Percentiles rank a stretch among this genome's conserved stretches.
These are phyloP conservation scores for Protostelium mycophagum DNA, from an alignment of 78 protist species.

Conservation along the genomic window DNA sequence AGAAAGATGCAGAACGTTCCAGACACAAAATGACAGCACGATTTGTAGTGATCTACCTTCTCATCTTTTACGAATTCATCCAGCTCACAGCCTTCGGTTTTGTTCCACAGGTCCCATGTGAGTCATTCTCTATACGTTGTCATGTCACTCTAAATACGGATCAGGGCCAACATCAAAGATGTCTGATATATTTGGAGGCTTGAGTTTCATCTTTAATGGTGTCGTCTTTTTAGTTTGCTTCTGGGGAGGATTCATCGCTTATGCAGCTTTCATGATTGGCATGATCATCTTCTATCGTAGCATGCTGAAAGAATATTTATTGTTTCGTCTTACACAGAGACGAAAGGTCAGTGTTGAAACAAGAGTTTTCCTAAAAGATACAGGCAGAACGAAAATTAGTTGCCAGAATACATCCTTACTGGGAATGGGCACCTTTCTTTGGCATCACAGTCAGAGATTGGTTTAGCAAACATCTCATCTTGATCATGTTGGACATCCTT, in stretches of 20 bases:
- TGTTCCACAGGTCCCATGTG: background rate
- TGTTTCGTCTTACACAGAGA: background rate
- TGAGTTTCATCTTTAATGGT: background rate
- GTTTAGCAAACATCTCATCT: background rate
- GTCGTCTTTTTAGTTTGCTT: background rate
- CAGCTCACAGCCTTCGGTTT: background rate
- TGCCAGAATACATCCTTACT: background rate
- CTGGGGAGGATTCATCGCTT: background rate
- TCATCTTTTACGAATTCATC: background rate
- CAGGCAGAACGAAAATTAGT: background rate
- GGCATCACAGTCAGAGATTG: background rate
- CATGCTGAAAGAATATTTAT: background rate
- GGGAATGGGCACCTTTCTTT: background rate
- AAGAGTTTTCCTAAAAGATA: background rate
- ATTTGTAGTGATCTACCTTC: background rate
- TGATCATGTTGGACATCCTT: background rate
- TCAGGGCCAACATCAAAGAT: background rate
- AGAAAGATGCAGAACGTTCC: background rate
- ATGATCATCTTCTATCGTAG: background rate
- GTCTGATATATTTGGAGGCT: background rate
- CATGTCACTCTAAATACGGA: background rate
- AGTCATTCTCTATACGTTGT: background rate
- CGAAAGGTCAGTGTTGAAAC: background rate
- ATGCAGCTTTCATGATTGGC: background rate
- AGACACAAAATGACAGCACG: background rate